Percentiles rank a stretch among this genome's conserved stretches.
phyloP scores from a whole-genome alignment of 768 basidiomycete genomes.

The Hygrocybe punicea region DNA sequence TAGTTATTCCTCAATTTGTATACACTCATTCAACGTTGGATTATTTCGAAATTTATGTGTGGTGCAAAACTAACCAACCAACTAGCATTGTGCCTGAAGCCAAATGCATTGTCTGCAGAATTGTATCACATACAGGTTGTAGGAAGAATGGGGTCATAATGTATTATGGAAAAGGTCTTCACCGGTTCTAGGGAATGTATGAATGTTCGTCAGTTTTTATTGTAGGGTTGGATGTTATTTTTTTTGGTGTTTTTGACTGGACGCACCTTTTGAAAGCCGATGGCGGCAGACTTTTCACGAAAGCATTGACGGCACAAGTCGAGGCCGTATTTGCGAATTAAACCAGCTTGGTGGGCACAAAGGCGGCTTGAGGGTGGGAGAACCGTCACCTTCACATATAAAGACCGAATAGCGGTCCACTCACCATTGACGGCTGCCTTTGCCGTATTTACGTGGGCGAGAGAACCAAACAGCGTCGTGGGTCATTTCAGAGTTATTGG shows the following conservation, averaged over 20 bases:
- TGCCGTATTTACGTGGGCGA: slow-evolving; percentile 91
- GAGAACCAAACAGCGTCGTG: slow-evolving; percentile 99
- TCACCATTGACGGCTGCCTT: slow-evolving; percentile 93
- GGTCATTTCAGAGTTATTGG: slow-evolving; percentile 62
- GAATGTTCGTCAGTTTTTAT: not conserved
- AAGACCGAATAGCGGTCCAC: too few species aligned
- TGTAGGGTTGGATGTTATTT: not conserved
- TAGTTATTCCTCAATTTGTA: slow-evolving; percentile 64
- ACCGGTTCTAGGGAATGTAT: slow-evolving; percentile 4
- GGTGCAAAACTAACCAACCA: too few species aligned
- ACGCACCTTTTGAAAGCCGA: slow-evolving; percentile 90
- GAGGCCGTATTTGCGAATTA: slow-evolving; percentile 95
- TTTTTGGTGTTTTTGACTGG: not conserved
- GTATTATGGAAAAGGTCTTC: not conserved
- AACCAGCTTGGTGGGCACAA: slow-evolving; percentile 95
- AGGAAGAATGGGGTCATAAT: not conserved
- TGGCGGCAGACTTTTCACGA: slow-evolving; percentile 91
- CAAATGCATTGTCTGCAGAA: not conserved
- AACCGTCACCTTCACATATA: slow-evolving; percentile 4
- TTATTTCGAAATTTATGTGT: too few species aligned
- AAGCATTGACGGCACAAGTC: slow-evolving; percentile 98
- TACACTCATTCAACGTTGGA: slow-evolving; percentile 40
- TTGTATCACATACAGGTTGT: slow-evolving; percentile 9
- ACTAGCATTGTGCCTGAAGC: too few species aligned
- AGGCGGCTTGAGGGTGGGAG: slow-evolving; percentile 65